These are phyloP conservation scores for Solanum sejunctum DNA, from an alignment of 257 asterid genomes.

Conservation along the genomic window DNA sequence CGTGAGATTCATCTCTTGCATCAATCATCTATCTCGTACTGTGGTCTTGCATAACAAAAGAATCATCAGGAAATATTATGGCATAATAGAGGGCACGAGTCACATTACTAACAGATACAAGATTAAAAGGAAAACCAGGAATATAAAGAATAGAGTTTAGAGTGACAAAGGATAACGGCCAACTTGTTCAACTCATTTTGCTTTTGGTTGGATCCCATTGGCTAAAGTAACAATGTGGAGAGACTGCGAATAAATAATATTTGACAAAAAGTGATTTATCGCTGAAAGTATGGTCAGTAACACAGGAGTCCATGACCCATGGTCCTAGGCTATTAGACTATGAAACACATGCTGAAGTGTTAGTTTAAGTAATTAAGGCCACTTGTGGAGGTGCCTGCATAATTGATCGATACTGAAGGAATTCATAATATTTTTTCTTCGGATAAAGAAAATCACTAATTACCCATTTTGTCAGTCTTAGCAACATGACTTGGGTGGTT, in stretches of 20 bases:
- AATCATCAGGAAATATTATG: background rate
- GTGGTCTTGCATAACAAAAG: background rate
- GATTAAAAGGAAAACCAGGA: background rate
- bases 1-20: background rate
- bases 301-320: background rate
- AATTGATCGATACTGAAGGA: too few species aligned
- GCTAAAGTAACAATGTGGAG: background rate
- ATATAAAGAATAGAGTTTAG: background rate
- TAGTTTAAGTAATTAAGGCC: background rate
- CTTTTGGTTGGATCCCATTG: background rate
- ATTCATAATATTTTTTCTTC: too few species aligned
- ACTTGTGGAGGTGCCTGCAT: too few species aligned
- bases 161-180: background rate
- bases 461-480: too few species aligned
- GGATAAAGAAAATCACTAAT: too few species aligned
- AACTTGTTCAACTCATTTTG: background rate
- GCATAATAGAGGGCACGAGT: background rate
- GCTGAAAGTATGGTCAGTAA: background rate
- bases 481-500: too few species aligned
- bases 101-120: background rate
- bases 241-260: background rate
- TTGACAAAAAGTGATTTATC: background rate
- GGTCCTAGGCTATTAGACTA: background rate
- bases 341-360: background rate
- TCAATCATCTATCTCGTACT: background rate